Evolutionary conservation across 257 asterid species (phyloP), one percentile per base, ranked within the genome.

Genomic region (Mitragyna speciosa): DNA sequence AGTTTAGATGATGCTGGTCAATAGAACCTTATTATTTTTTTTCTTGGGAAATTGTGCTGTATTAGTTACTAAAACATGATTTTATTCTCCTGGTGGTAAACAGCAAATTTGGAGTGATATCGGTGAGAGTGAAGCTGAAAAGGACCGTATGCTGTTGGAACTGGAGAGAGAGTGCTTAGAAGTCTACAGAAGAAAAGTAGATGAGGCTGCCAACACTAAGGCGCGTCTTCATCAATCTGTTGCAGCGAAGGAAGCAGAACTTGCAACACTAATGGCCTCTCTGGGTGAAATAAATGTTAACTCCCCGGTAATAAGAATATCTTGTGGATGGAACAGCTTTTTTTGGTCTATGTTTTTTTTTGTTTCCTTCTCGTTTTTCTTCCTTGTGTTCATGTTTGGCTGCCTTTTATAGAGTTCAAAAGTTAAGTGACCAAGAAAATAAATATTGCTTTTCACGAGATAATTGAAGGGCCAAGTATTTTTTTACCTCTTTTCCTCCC

Each of bases 21-120:
- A 31, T 12, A 36, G 2, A n/a, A 4, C 41, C 41, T 36, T 36
- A 36, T 36, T 36, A 36, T 36, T 36, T 36, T 36, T 36, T 36
- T 36, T 65, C 39, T 65, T 65, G 39, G 11, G 49, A n/a, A 6
- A 1, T 22, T 22, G 7, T 22, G 28, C 65, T 0, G 22, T 6
- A 6, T 58, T 58, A 58, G 3, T 58, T 22, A 58, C 19, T 58
- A 22, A 58, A 63, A 26, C 8, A 6, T 22, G 30, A 24, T 28
- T 48, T 45, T 63, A 17, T 48, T 81, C 65, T 76, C 19, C 22
- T 70, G 84, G 66, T 84, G 84, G 61, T 84, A 83, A 81, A 79
- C 89, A 95, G 99, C 90, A 93, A 92, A 82, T 95, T 82, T 95
- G 99, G 99, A 82, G 82, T 8, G 99, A 93, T 72, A 93, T 95